phyloP scores from a whole-genome alignment of 305 asterid species.

The Solanum aculeatissimum region DNA sequence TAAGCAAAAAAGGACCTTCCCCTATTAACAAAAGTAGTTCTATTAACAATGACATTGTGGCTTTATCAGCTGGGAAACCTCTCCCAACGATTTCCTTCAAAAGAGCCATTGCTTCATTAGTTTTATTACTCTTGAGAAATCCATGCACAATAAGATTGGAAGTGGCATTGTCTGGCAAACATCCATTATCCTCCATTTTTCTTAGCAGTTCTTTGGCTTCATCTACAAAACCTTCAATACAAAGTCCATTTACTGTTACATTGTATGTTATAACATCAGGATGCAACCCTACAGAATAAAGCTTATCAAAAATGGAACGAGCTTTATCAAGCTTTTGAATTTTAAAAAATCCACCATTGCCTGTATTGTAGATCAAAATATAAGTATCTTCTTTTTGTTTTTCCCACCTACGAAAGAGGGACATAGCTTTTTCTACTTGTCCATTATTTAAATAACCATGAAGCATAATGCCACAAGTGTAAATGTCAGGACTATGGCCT shows the following conservation, averaged over 20 bases:
- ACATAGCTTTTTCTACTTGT: conserved; percentile 5
- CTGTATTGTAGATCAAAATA: not conserved
- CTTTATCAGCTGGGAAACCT: conserved; percentile 2
- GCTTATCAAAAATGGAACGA: not conserved
- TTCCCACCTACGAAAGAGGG: conserved; percentile 2
- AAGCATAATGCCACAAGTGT: not conserved
- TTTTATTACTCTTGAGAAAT: not conserved
- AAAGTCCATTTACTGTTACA: conserved; percentile 3
- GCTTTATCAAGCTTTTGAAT: not conserved
- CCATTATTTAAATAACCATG: conserved; percentile 11
- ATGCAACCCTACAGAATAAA: conserved; percentile 2
- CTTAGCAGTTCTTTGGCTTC: conserved; percentile 6
- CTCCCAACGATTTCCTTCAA: conserved; percentile 2
- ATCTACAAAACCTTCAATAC: not conserved
- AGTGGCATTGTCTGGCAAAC: not conserved
- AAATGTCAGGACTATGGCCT: not conserved
- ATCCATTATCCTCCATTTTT: not conserved
- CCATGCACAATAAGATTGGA: conserved; percentile 4
- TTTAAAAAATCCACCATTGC: not conserved
- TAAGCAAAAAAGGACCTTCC: not conserved
- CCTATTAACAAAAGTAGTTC: not conserved
- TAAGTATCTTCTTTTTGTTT: not conserved
- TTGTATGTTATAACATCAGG: conserved; percentile 3
- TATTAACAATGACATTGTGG: not conserved
- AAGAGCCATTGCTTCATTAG: not conserved